Evolutionary conservation across 352 stramenopile genomes (phyloP).

Genomic region (Blastocystis sp.): DNA sequence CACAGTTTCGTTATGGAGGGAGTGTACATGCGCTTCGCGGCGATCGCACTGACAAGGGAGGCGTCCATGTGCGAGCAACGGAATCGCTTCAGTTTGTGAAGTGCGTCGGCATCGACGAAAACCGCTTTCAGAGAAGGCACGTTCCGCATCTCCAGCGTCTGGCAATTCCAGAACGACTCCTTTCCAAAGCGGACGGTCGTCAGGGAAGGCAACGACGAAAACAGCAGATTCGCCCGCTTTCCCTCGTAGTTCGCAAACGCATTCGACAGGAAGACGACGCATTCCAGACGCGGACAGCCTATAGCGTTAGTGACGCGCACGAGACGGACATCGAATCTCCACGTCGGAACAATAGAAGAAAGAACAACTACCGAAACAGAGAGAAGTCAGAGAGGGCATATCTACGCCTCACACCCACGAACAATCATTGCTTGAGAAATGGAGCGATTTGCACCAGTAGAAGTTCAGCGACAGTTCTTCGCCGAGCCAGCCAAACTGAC

Average conservation of each 20-base stretch:
- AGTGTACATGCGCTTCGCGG: conserved; percentile 24
- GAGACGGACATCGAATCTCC: background rate
- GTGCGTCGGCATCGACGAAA: background rate
- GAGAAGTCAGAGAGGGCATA: background rate
- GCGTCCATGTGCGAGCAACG: background rate
- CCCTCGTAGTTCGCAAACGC: conserved; percentile 1
- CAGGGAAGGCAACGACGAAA: conserved; percentile 7
- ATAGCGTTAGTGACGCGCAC: background rate
- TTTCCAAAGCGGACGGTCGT: background rate
- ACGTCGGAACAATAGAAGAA: conserved; percentile 2
- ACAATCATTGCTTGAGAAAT: background rate
- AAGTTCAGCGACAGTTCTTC: conserved; percentile 16
- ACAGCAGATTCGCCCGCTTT: background rate
- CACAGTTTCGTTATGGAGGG: background rate
- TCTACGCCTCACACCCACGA: background rate
- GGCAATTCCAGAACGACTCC: background rate
- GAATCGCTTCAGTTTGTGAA: conserved; percentile 42
- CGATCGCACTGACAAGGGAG: background rate
- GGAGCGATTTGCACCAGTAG: conserved; percentile 6
- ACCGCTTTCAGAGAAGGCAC: conserved; percentile 2
- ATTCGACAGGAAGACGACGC: background rate
- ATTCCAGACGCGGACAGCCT: background rate
- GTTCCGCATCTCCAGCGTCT: background rate
- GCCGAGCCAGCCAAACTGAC: background rate
- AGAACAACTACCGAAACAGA: background rate